A percentile compares a stretch with the other conserved stretches of the same genome.
Conservation (phyloP, 139 green algal species). For the Closterium sp. region DNA sequence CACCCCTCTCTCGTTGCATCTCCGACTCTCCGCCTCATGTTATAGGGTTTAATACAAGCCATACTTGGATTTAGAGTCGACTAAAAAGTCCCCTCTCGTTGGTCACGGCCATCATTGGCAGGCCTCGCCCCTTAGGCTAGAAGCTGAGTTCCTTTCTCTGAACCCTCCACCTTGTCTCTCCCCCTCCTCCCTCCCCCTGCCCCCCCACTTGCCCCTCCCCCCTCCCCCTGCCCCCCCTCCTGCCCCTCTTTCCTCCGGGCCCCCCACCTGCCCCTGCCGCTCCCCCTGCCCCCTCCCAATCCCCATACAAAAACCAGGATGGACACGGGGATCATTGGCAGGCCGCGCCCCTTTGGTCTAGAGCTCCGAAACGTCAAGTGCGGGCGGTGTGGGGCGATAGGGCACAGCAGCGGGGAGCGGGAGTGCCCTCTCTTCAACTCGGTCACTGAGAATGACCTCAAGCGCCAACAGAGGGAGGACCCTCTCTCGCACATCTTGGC, state of each 20-base stretch:
- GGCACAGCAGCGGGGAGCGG: constrained; percentile 46
- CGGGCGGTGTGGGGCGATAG: constrained; percentile 46
- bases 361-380: constrained; percentile 52
- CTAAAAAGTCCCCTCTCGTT: too few species aligned
- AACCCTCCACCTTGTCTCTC: neutral
- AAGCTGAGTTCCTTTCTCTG: too few species aligned
- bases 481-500: constrained; percentile 43
- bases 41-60: too few species aligned
- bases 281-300: neutral
- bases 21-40: too few species aligned
- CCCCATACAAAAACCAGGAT: constrained; percentile 1
- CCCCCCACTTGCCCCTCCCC: neutral
- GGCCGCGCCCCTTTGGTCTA: constrained; percentile 46
- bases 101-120: neutral
- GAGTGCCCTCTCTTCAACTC: constrained; percentile 45
- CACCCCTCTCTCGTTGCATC: too few species aligned
- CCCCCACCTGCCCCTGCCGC: neutral
- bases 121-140: neutral
- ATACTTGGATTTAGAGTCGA: too few species aligned
- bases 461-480: constrained; percentile 45
- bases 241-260: too few species aligned
- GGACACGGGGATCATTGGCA: constrained; percentile 40
- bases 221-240: neutral
- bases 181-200: neutral
- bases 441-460: constrained; percentile 30